Evolutionary conservation across 345 rosid species (phyloP).

Genomic region (Boechera retrofracta): DNA sequence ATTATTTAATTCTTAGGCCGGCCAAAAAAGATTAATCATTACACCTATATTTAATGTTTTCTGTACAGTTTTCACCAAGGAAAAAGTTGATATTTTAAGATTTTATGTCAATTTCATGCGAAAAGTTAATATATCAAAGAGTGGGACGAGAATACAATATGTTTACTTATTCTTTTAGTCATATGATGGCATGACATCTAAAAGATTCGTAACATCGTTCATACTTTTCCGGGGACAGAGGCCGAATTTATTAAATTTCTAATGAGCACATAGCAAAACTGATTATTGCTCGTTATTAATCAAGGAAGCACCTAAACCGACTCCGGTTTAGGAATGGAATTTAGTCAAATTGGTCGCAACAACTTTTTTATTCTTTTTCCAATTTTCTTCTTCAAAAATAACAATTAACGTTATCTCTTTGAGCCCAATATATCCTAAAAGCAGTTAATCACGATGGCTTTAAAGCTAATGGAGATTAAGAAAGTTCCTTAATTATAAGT

Average conservation of each 20-base stretch:
- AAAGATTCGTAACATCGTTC: not conserved
- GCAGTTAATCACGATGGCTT: no score
- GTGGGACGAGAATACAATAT: not conserved
- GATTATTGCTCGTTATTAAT: not conserved
- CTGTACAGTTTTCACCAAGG: not conserved
- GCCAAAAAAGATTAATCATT: not conserved
- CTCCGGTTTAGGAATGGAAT: no score
- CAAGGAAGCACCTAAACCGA: not conserved
- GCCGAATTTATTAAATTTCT: not conserved
- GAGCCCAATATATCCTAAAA: no score
- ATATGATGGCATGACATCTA: not conserved
- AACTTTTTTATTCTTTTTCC: no score
- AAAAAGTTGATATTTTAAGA: not conserved
- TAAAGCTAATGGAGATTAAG: no score
- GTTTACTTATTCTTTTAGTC: not conserved
- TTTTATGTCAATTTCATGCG: constrained; percentile 20
- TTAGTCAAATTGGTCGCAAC: no score
- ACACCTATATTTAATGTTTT: constrained; percentile 6
- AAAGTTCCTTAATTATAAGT: no score
- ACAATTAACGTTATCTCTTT: no score
- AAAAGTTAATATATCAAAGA: not conserved
- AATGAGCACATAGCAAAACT: not conserved
- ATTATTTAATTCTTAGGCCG: constrained; percentile 15
- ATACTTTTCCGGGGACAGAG: not conserved
- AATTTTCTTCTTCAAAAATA: no score